Base-by-base conservation (phyloP, 1,284 basidiomycete genomes). In the Microbotryomycetes sp. region DNA sequence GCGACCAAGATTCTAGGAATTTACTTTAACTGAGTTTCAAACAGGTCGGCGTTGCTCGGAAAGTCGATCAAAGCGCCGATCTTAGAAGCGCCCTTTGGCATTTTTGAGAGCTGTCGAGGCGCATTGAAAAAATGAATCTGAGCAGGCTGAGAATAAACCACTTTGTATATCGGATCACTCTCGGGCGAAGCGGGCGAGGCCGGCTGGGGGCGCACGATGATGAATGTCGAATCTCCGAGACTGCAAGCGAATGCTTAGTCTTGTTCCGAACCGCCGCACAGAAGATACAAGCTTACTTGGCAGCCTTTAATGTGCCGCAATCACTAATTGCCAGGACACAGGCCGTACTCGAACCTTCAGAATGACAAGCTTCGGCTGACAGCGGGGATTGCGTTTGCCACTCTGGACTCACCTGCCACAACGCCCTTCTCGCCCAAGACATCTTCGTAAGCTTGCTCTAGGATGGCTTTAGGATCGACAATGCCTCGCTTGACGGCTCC, bases 271-370 rank as follows among this genome's bases (percentile, higher is more conserved):
- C 60, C 31, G 52, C 61, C 52, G 60, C 31, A 45, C 48, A 45
- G 29, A 53, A 29, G 18, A 46, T 3, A 48, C 54, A n/a, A 31
- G 31, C 26, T 67, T 73, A 88, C 86, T 91, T 93, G 60, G 88
- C 89, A 23, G 88, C 84, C 45, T 85, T 83, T 54, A 92, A 78
- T 47, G 84, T 66, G 23, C 90, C 90, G 1, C 84, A 85, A 15
- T 83, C 81, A 1, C 86, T 80, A 71, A 93, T 74, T 46, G 83
- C 87, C 28, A 91, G 73, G 30, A 93, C 75, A 71, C 88, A 90
- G 16, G 88, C 89, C 0, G 90, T 93, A 70, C 89, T 91, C 18
- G 89, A 89, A 54, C 91, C 89, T 89, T n/a, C n/a, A n/a, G n/a
- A n/a, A n/a, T n/a, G n/a, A n/a, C n/a, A n/a, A n/a, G n/a, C n/a